Evolutionary conservation across 352 stramenopile genomes (phyloP), one percentile per base, ranked within the genome.

Genomic region (Phytophthora hibernalis): DNA sequence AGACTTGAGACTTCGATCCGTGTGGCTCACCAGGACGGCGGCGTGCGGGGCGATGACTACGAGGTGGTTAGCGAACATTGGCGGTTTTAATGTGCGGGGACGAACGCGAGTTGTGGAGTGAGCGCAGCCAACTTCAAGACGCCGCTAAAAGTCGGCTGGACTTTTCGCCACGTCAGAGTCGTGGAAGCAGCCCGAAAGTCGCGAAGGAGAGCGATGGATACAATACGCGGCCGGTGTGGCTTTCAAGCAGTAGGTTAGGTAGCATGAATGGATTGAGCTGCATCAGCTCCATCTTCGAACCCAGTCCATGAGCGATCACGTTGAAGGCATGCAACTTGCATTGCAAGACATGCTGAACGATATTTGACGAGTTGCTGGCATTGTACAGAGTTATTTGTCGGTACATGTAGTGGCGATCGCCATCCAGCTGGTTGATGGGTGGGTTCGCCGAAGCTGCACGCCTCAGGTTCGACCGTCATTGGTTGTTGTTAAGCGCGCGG

Each of bases 1-100:
- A 13, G 54, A 30, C 26, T 52, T 61, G 54, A 11, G 7, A 26
- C n/a, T 33, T 15, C 31, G 48, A 37, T 68, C 44, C 11, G 44
- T 68, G 43, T 40, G 28, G 28, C 51, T 68, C 31, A 63, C 51
- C 65, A 72, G 45, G 37, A 74, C 66, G 37, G 60, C 61, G 52
- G 63, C 68, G 37, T 75, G 63, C 16, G 68, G 61, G n/a, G 68
- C 71, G 61, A 79, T 76, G 43, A 67, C 70, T 37, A 70, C 31
- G 31, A 79, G 63, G 44, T 79, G 71, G 50, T 73, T 76, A 15
- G 67, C 52, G 58, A 79, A 79, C 71, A 76, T 79, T 9, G 20
- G 16, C 40, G n/a, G 40, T 24, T 47, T 24, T 28, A 0, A 16
- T 9, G n/a, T 59, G 54, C 11, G 50, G 9, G 26, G 21, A 22